Conservation (phyloP, 1,284 basidiomycete species). For the Cutaneotrichosporon cavernicola region DNA sequence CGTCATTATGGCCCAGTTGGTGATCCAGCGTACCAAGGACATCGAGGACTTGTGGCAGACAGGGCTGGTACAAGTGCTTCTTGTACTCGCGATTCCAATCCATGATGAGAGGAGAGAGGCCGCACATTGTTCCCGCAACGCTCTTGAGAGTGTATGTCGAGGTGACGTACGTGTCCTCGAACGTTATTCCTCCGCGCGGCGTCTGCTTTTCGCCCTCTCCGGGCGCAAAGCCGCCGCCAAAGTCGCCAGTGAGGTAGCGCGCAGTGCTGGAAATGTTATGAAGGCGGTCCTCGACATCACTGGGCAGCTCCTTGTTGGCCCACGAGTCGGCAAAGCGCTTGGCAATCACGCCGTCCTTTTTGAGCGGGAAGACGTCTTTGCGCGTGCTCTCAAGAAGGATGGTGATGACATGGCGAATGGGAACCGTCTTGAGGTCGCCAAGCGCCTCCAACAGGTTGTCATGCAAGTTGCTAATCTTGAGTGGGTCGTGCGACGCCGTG, state of each 20-base stretch:
- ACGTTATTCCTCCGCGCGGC: constrained; percentile 17
- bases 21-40: constrained; percentile 1
- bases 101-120: not conserved
- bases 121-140: constrained; percentile 3
- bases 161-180: constrained; percentile 37
- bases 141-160: constrained; percentile 26
- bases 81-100: constrained; percentile 12
- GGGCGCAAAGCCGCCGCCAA: not conserved
- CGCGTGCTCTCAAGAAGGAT: constrained; percentile 17
- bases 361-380: constrained; percentile 14
- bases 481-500: constrained; percentile 10
- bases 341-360: constrained; percentile 3
- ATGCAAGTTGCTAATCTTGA: constrained; percentile 17
- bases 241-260: constrained; percentile 10
- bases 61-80: constrained; percentile 16
- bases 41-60: constrained; percentile 15
- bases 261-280: not conserved
- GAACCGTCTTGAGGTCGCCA: constrained; percentile 6
- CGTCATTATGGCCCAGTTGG: not conserved
- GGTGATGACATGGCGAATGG: constrained; percentile 15
- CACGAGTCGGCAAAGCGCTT: not conserved
- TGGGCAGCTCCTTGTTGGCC: not conserved
- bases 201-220: not conserved
- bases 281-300: constrained; percentile 5
- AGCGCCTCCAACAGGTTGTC: constrained; percentile 10